phyloP scores from a whole-genome alignment of 768 basidiomycete genomes.

The Terana coerulea region DNA sequence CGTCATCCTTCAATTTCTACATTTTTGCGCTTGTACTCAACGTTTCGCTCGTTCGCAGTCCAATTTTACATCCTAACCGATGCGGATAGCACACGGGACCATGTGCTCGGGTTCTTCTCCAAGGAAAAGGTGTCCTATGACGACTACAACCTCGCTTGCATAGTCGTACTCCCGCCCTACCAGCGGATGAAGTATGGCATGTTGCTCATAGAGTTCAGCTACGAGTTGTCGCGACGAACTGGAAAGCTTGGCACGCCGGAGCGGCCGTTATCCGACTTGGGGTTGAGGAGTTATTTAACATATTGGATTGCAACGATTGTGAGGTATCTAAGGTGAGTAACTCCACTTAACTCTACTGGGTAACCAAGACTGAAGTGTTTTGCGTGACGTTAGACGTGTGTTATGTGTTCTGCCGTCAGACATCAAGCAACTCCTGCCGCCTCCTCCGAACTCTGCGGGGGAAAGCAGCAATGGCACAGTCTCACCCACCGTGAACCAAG shows the following conservation, averaged over 20 bases:
- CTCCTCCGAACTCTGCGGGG: conserved; percentile 19
- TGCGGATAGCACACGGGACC: conserved; percentile 71
- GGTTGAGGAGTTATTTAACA: conserved; percentile 83
- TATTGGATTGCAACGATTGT: conserved; percentile 84
- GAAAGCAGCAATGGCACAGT: conserved; percentile 29
- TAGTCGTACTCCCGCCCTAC: conserved; percentile 91
- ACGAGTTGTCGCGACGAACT: conserved; percentile 80
- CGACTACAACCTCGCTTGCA: conserved; percentile 96
- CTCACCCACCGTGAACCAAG: conserved; percentile 18
- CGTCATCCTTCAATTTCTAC: conserved; percentile 23
- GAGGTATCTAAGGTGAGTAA: conserved; percentile 71
- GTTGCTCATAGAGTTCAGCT: conserved; percentile 98
- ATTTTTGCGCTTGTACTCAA: background rate
- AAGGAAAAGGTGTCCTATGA: conserved; percentile 98
- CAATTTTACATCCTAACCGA: conserved; percentile 93
- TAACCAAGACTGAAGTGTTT: background rate
- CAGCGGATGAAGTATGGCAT: conserved; percentile 89
- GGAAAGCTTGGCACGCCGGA: conserved; percentile 90
- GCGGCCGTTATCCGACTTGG: conserved; percentile 90
- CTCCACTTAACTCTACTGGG: background rate
- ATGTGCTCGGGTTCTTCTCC: conserved; percentile 75
- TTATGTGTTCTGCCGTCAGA: conserved; percentile 60
- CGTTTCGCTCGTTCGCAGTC: conserved; percentile 42
- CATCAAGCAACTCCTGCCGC: conserved; percentile 38
- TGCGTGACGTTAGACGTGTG: conserved; percentile 39